Base-by-base conservation (phyloP, 208 protist genomes). In the Porcisia hertigi region DNA sequence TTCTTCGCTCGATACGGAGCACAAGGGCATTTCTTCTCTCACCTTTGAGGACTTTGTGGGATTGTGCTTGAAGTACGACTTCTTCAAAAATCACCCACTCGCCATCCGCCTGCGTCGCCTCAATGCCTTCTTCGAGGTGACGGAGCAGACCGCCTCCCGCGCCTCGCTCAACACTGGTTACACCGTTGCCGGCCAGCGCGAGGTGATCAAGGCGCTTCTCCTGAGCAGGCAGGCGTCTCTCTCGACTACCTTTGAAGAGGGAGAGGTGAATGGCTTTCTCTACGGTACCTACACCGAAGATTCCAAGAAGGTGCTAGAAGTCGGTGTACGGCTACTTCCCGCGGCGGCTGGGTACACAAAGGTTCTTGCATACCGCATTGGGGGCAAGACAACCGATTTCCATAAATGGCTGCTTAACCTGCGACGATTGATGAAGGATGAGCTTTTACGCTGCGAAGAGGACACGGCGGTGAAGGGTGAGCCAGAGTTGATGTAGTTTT, bases 41-140 rank as follows among this genome's bases (percentile, higher is more conserved):
- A 95, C 88, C 1, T 97, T 97, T 72, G 94, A 97, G 72, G 76
- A 84, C 63, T 97, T 97, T 60, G 92, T 96, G 30, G 55, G 82
- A 6, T 71, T 96, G 2, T 96, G 94, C 77, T 74, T 88, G 39
- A 79, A 83, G 62, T 92, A 94, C 75, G 92, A 97, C 71, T 83
- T 89, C 30, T 91, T 97, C 45, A 92, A 94, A 71, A 88, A 96
- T 74, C 86, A 94, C 80, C 88, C 93, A 41, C 78, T 97, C 36
- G 87, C 84, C 53, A 89, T 91, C 39, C 86, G 90, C 65, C 80
- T 97, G 8, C 91, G 90, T 39, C 88, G 88, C 47, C 75, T 94
- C 0, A 90, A 96, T 25, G 81, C 85, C 52, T 88, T 97, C 65
- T 97, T 95, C 77, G 89, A 88, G 54, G 76, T 87, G 23, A 94